Conservation (phyloP, 257 asterid genomes). For the Primulina huaijiensis region DNA sequence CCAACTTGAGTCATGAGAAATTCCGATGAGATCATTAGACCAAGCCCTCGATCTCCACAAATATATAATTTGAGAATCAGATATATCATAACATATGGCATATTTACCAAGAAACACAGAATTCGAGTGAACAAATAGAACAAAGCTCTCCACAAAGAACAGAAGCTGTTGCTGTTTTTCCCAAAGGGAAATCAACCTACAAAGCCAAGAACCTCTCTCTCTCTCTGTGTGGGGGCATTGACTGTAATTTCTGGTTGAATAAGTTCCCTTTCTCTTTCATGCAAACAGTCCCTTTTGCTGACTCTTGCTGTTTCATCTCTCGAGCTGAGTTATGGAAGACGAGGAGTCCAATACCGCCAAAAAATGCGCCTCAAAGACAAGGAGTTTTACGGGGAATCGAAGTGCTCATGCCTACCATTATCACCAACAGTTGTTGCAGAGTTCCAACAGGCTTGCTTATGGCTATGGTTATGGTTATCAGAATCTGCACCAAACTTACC, state of each 20-base stretch:
- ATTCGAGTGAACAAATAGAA: neutral
- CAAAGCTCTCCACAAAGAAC: neutral
- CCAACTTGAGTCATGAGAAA: no score
- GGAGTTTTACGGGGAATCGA: slow-evolving; percentile 28
- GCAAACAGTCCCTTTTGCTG: slow-evolving; percentile 53
- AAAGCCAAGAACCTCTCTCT: slow-evolving; percentile 3
- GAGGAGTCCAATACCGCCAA: slow-evolving; percentile 39
- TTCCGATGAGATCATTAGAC: no score
- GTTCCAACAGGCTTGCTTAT: slow-evolving; percentile 38
- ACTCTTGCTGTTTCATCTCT: slow-evolving; percentile 31
- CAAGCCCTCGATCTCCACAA: no score
- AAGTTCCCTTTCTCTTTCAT: slow-evolving; percentile 52
- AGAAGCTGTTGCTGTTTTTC: slow-evolving; percentile 12
- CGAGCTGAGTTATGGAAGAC: slow-evolving; percentile 52
- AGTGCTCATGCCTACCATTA: slow-evolving; percentile 38
- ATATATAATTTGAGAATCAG: no score
- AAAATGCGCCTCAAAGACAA: slow-evolving; percentile 49
- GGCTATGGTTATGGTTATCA: slow-evolving; percentile 47
- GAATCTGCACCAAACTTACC: slow-evolving; percentile 52
- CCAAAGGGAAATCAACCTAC: neutral
- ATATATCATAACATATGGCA: neutral
- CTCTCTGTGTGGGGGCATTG: slow-evolving; percentile 33
- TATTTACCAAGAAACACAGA: neutral
- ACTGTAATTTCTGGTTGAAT: slow-evolving; percentile 42
- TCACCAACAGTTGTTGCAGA: slow-evolving; percentile 47